Evolutionary conservation across 2,329 filamentous ascomycete genomes (phyloP), one percentile per base, ranked within the genome.

Genomic region (Calonectria ilicicola): DNA sequence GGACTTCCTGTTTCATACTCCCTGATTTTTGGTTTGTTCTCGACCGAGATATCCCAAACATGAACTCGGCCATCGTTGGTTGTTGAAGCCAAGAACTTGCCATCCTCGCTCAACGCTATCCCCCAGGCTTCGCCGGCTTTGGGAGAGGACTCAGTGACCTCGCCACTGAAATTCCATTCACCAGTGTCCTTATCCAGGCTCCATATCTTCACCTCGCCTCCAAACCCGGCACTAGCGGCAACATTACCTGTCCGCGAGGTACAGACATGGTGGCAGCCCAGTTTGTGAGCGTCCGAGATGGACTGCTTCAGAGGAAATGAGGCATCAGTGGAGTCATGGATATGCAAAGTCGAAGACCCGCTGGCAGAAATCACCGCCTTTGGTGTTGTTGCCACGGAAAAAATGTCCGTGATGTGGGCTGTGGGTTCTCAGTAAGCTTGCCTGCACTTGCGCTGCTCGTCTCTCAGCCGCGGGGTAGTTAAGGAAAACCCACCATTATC

Each of bases 201-300:
- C 97, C 97, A 99, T 77, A 98, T 87, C 84, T 94, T 96, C 67
- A 97, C 88, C 77, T 97, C 94, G 47, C 97, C 96, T 21, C 92
- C 95, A 80, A 99, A 99, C 0, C 97, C 97, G 17, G 93, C 94
- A 72, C 93, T 97, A 5, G 94, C 95, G 19, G 94, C 94, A 67
- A 92, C 88, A 66, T 88, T 91, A 51, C 95, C 95, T 77, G 93
- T 89, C 47, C 83, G 92, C 86, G 82, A 89, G 17, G 93, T 93
- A 74, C 91, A 92, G 63, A 98, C 87, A 84, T 99, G 97, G 85
- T 99, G 97, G 81, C 95, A 97, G 77, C 97, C 97, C 40, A 98
- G 90, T 76, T 93, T 93, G 86, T 99, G 97, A 35, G 93, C 96
- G 76, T 91, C 90, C 65, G 92, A 87, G 72, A 99, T 90, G 26